Evolutionary conservation across 2,329 filamentous ascomycete species (phyloP).

Genomic region (Exophiala calicioides): DNA sequence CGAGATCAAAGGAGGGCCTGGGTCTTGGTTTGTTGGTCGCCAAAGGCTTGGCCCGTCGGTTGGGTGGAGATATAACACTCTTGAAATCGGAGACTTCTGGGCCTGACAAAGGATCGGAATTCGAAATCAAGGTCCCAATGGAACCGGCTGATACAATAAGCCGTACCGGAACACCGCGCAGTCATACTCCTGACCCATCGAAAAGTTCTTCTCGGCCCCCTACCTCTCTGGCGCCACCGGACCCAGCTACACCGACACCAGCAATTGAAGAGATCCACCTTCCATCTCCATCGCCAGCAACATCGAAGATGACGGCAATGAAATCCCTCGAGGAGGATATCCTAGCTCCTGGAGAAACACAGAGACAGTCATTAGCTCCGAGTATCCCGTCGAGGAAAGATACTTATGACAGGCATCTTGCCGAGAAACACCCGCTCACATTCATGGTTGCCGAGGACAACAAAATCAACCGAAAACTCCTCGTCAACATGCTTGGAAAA

Average conservation of each 20-base stretch:
- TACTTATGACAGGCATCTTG: constrained; percentile 57
- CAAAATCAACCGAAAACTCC: constrained; percentile 67
- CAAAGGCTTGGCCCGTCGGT: constrained; percentile 67
- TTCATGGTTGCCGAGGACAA: constrained; percentile 74
- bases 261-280: background rate
- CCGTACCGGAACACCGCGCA: constrained; percentile 52
- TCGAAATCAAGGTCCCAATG: constrained; percentile 66
- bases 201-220: constrained; percentile 8
- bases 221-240: constrained; percentile 6
- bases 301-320: background rate
- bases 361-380: background rate
- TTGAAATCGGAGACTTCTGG: constrained; percentile 64
- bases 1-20: constrained; percentile 66
- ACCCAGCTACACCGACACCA: constrained; percentile 37
- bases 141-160: constrained; percentile 52
- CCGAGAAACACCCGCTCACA: constrained; percentile 61
- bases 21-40: constrained; percentile 71
- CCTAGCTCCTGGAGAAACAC: background rate
- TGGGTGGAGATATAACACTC: constrained; percentile 68
- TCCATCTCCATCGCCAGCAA: background rate
- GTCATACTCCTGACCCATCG: constrained; percentile 39
- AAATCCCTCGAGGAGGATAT: too few relatives aligned
- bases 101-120: constrained; percentile 64
- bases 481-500: constrained; percentile 66
- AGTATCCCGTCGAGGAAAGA: constrained; percentile 9